Evolutionary conservation across 2,329 filamentous ascomycete species (phyloP).

Genomic region (Ceratocystis alfenasii): DNA sequence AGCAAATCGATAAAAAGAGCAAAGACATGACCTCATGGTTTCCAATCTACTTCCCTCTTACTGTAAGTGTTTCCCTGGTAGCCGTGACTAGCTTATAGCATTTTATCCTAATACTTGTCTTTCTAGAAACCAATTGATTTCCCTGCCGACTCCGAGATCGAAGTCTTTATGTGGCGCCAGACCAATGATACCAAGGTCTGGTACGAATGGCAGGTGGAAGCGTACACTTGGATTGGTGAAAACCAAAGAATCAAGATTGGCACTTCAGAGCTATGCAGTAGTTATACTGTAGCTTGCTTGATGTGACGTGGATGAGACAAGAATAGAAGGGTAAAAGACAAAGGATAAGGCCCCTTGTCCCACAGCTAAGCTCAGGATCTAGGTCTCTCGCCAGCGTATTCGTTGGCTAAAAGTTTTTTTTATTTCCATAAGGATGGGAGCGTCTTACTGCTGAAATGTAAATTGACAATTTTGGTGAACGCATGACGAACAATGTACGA

Average conservation of each 20-base stretch:
- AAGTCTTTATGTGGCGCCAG: slow-evolving; percentile 90
- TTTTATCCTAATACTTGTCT: slow-evolving; percentile 8
- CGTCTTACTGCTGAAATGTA: too few species aligned
- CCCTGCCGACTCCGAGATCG: slow-evolving; percentile 71
- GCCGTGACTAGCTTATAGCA: neutral
- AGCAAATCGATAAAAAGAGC: slow-evolving; percentile 84
- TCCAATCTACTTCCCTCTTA: slow-evolving; percentile 92
- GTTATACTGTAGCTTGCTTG: slow-evolving; percentile 56
- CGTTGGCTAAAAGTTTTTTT: neutral
- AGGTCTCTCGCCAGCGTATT: neutral
- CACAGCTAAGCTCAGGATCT: neutral
- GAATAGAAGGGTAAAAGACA: neutral
- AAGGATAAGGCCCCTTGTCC: neutral
- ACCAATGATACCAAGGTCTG: slow-evolving; percentile 93
- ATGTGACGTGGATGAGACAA: slow-evolving; percentile 39
- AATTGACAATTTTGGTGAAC: too few species aligned
- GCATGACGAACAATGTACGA: too few species aligned
- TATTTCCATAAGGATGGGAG: neutral
- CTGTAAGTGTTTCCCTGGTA: slow-evolving; percentile 44
- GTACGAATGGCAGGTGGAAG: slow-evolving; percentile 97
- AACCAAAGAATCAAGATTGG: slow-evolving; percentile 53
- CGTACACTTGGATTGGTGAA: slow-evolving; percentile 54
- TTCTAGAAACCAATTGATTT: slow-evolving; percentile 68
- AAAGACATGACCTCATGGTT: slow-evolving; percentile 99
- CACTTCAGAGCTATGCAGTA: slow-evolving; percentile 55